phyloP scores from a whole-genome alignment of 1,284 basidiomycete genomes.

The Ceratobasidium sp. region DNA sequence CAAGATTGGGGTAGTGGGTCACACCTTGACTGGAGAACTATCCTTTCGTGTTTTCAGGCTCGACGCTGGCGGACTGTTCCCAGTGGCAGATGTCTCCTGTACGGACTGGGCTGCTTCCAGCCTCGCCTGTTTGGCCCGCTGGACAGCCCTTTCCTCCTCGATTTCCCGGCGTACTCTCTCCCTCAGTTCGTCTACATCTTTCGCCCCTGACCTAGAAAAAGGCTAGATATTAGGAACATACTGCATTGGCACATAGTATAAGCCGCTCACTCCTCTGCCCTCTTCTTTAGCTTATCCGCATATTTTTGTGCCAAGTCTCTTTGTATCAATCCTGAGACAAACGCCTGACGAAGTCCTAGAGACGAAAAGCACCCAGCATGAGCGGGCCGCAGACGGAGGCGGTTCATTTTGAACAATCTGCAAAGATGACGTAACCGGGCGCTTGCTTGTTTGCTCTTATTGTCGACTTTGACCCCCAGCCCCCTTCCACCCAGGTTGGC shows the following conservation, averaged over 20 bases:
- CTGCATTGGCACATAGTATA: conserved; percentile 24
- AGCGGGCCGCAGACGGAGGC: conserved; percentile 21
- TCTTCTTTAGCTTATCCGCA: conserved; percentile 60
- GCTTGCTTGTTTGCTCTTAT: conserved; percentile 5
- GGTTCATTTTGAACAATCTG: conserved; percentile 36
- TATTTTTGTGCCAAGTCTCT: conserved; percentile 53
- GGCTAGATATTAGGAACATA: background rate
- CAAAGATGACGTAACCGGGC: background rate
- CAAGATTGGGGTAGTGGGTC: conserved; percentile 47
- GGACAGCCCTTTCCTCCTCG: conserved; percentile 51
- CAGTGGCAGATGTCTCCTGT: conserved; percentile 51
- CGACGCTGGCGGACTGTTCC: conserved; percentile 47
- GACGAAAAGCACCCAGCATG: background rate
- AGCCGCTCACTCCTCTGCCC: conserved; percentile 60
- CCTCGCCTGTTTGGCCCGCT: conserved; percentile 47
- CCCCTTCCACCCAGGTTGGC: too few species aligned
- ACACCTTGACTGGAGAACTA: conserved; percentile 74
- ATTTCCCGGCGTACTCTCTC: conserved; percentile 53
- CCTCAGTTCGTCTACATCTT: conserved; percentile 54
- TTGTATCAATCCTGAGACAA: background rate
- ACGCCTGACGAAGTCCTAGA: background rate
- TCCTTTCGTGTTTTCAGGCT: conserved; percentile 63
- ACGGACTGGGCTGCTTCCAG: conserved; percentile 51
- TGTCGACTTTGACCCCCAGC: too few species aligned
- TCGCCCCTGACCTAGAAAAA: conserved; percentile 58